Evolutionary conservation across 176 grass and related monocot genomes (phyloP).

Genomic region (Hyparrhenia diplandra): DNA sequence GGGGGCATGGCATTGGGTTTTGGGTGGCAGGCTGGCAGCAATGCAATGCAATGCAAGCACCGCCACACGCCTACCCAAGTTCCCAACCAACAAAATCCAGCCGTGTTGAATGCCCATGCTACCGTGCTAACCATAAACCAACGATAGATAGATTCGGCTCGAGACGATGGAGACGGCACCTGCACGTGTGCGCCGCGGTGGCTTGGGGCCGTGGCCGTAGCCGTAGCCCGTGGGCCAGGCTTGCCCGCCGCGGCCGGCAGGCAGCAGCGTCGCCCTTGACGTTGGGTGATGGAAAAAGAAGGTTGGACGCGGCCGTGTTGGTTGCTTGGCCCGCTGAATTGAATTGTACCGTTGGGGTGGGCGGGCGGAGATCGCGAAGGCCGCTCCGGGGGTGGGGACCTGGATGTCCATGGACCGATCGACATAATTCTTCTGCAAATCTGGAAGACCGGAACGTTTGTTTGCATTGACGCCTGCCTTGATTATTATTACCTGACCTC

Average conservation of each 20-base stretch:
- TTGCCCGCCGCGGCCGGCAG: not conserved
- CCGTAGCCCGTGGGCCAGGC: no score
- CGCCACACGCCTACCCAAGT: no score
- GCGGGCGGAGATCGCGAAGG: not conserved
- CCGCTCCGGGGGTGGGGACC: no score
- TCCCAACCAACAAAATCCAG: no score
- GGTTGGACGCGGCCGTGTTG: not conserved
- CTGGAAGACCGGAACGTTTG: no score
- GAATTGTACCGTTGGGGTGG: not conserved
- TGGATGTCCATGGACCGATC: not conserved
- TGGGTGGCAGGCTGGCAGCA: not conserved
- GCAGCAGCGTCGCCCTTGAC: not conserved
- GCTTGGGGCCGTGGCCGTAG: not conserved
- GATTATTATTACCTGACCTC: not conserved
- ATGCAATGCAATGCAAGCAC: no score
- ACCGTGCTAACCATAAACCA: no score
- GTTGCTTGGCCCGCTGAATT: not conserved
- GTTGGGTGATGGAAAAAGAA: not conserved
- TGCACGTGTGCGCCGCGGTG: slow-evolving; percentile 16
- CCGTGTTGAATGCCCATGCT: no score
- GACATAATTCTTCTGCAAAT: not conserved
- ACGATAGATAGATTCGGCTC: no score
- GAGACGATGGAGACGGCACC: no score
- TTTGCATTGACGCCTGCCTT: not conserved
- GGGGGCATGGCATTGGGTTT: no score